phyloP scores from a whole-genome alignment of 2,329 filamentous ascomycete species.

The Colletotrichum australisinense region DNA sequence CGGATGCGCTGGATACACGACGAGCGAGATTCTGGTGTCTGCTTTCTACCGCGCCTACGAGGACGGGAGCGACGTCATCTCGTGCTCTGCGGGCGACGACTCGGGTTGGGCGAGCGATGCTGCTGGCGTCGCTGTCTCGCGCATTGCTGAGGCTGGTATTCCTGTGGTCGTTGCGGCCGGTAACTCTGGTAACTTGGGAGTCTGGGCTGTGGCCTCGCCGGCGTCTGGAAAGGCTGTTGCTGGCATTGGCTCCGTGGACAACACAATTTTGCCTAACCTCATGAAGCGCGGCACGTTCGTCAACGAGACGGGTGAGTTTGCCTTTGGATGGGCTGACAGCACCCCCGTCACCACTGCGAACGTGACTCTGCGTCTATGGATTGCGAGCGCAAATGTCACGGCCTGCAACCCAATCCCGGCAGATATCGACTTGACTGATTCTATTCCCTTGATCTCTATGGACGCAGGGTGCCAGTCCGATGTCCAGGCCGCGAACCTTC shows the following conservation, averaged over 20 bases:
- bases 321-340: constrained; percentile 33
- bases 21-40: constrained; percentile 53
- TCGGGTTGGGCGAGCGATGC: constrained; percentile 43
- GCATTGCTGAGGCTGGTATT: constrained; percentile 44
- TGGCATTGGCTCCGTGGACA: constrained; percentile 41
- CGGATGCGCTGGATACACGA: constrained; percentile 46
- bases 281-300: constrained; percentile 36
- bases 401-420: constrained; percentile 52
- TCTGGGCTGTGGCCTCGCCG: constrained; percentile 40
- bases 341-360: constrained; percentile 13
- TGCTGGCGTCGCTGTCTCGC: constrained; percentile 40
- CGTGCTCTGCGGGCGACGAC: constrained; percentile 41
- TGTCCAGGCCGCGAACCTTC: constrained; percentile 51
- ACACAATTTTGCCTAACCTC: constrained; percentile 34
- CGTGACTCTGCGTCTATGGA: constrained; percentile 28
- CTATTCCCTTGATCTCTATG: constrained; percentile 53
- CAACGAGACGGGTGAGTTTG: constrained; percentile 9
- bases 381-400: constrained; percentile 38
- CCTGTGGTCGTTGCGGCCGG: constrained; percentile 42
- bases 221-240: constrained; percentile 41
- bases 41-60: constrained; percentile 56
- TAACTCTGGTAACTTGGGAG: constrained; percentile 40
- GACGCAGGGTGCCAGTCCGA: constrained; percentile 47
- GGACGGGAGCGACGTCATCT: constrained; percentile 51
- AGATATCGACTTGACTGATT: constrained; percentile 50